These are phyloP conservation scores for Mentha longifolia DNA, from an alignment of 257 asterid genomes.

Conservation along the genomic window DNA sequence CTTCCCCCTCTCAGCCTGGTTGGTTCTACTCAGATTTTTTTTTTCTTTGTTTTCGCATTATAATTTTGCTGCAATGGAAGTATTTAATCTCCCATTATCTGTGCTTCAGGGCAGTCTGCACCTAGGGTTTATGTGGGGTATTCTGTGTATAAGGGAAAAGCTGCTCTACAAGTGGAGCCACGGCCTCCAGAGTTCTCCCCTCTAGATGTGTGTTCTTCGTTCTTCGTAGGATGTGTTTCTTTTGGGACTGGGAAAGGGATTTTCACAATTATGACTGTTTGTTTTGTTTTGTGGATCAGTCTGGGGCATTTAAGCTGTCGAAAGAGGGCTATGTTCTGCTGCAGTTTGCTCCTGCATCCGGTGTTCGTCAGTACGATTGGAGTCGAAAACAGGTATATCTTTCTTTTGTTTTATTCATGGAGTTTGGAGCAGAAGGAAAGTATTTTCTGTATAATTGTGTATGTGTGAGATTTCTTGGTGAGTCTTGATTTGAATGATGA, in stretches of 20 bases:
- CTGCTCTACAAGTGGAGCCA: constrained; percentile 86
- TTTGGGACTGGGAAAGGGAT: background rate
- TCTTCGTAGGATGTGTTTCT: constrained; percentile 23
- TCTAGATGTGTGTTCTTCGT: constrained; percentile 62
- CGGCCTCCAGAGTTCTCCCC: constrained; percentile 87
- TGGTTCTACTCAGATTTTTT: background rate
- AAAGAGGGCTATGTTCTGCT: constrained; percentile 84
- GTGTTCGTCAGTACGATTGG: constrained; percentile 98
- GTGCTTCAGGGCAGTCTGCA: constrained; percentile 53
- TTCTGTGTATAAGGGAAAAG: constrained; percentile 91
- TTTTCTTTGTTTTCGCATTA: background rate
- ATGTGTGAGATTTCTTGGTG: background rate
- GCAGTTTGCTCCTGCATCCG: constrained; percentile 92
- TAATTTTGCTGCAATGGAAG: background rate
- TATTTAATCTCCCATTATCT: constrained; percentile 15
- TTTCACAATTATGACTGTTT: constrained; percentile 25
- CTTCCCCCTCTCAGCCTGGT: constrained; percentile 59
- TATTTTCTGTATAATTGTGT: background rate
- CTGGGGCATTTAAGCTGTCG: constrained; percentile 88
- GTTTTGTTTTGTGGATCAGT: constrained; percentile 54
- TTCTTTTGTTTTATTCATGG: background rate
- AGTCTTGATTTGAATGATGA: constrained; percentile 20
- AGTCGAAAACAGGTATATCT: constrained; percentile 77
- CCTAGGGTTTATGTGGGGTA: constrained; percentile 83
- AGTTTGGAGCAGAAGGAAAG: background rate